Evolutionary conservation across 2,329 filamentous ascomycete genomes (phyloP), one percentile per base, ranked within the genome.

Genomic region (Balansia obtecta): DNA sequence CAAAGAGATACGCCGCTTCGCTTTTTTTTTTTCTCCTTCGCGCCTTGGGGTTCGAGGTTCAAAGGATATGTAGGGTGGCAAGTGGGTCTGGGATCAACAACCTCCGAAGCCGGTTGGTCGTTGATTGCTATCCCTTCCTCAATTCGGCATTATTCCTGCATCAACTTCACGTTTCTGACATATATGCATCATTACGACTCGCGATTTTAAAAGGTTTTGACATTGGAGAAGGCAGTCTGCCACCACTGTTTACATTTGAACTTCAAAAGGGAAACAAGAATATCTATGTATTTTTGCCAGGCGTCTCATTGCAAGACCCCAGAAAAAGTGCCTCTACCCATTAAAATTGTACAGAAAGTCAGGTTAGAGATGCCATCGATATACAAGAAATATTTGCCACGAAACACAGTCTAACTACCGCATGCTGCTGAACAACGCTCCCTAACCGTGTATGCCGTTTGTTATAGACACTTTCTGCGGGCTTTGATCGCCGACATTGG

Each of bases 381-480:
- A 40, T 40, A 47, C 9, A 39, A 47, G 22, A 20, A 40, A 47
- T 40, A 15, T 16, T 33, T 46, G 22, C 33, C 34, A 34, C 32
- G 8, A 37, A 44, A 27, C 7, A 33, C 13, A 42, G 33, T 27
- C 37, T 15, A 44, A 32, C 18, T 37, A 20, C 15, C 33, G 30
- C 18, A 33, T 18, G 30, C 34, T 37, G 47, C 32, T 18, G 42
- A 49, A 32, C 10, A 37, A 30, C 10, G 18, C 11, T 22, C 18
- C 40, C 41, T 51, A 46, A 13, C 15, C 46, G 27, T 46, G 39
- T 13, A 46, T 49, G 20, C 69, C 69, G 40, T 72, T 71, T 22
- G 61, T 50, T 53, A 67, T 65, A 38, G 49, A 49, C 5, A 60
- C 58, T 53, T 63, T 67, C 13, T 59, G 60, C 51, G 68, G 64